A percentile compares a stretch with the other conserved stretches of the same genome.
phyloP scores from a whole-genome alignment of 176 grass and related monocot genomes.

The Canna indica region DNA sequence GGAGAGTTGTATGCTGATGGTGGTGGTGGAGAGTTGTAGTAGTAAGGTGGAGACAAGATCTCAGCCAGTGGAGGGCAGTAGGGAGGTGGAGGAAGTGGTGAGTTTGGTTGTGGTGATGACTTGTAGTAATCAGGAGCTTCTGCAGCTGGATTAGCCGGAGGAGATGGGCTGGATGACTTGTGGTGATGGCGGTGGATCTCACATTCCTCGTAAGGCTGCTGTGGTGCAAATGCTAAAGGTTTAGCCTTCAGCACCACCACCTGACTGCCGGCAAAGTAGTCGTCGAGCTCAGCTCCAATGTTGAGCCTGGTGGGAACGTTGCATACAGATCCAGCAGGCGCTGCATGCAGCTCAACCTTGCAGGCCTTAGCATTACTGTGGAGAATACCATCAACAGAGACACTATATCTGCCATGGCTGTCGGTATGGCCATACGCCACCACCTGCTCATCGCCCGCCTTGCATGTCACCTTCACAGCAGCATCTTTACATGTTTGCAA shows the following conservation, averaged over 20 bases:
- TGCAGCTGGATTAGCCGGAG: constrained; percentile 27
- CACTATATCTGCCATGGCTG: constrained; percentile 50
- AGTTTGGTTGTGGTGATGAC: not conserved
- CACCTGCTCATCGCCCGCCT: constrained; percentile 35
- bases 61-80: too few species aligned
- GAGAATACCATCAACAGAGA: constrained; percentile 35
- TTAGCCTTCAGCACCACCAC: constrained; percentile 60
- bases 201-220: constrained; percentile 29
- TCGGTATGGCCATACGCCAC: constrained; percentile 50
- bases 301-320: constrained; percentile 43
- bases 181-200: constrained; percentile 21
- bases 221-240: constrained; percentile 50
- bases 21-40: not conserved
- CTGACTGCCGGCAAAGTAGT: constrained; percentile 28
- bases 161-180: constrained; percentile 6
- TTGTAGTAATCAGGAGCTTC: not conserved
- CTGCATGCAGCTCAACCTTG: constrained; percentile 63
- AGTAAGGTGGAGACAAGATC: not conserved
- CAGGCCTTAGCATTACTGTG: constrained; percentile 35
- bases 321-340: constrained; percentile 55
- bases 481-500: constrained; percentile 30
- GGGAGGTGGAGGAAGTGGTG: not conserved
- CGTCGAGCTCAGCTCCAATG: constrained; percentile 28
- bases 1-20: too few species aligned
- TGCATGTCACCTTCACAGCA: constrained; percentile 68